Evolutionary conservation across 805 yeast species (phyloP).

Genomic region (Cephaloascus fragrans): DNA sequence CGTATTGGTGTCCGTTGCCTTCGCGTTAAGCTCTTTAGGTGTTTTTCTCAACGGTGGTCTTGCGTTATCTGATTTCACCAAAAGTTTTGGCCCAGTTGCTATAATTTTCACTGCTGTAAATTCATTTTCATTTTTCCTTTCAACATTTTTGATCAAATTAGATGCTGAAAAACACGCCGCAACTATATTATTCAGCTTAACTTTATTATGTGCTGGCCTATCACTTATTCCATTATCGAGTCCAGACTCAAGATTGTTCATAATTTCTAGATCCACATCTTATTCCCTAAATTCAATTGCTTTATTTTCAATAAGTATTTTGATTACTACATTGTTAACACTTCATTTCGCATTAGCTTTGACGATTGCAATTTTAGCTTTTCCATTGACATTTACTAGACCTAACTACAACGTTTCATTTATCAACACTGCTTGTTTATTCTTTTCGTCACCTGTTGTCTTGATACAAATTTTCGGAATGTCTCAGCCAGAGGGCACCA

Average conservation of each 20-base stretch:
- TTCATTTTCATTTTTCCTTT: constrained; percentile 9
- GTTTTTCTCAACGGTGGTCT: constrained; percentile 37
- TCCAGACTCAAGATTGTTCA: background rate
- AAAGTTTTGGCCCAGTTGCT: background rate
- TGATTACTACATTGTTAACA: constrained; percentile 64
- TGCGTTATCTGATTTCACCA: constrained; percentile 3
- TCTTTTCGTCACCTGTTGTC: constrained; percentile 18
- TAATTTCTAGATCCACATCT: background rate
- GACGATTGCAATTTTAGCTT: constrained; percentile 53
- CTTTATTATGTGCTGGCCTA: background rate
- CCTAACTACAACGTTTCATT: constrained; percentile 10
- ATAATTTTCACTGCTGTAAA: constrained; percentile 2
- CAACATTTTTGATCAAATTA: constrained; percentile 15
- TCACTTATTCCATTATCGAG: background rate
- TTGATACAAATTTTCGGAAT: constrained; percentile 7
- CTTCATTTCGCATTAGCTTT: constrained; percentile 80
- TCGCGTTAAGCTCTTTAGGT: constrained; percentile 59
- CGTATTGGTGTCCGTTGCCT: constrained; percentile 57
- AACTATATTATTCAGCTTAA: background rate
- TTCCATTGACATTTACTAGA: constrained; percentile 64
- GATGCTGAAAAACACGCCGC: background rate
- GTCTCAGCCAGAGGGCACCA: constrained; percentile 4
- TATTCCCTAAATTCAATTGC: background rate
- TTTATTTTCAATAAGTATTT: constrained; percentile 37
- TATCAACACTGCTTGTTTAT: constrained; percentile 12